These are phyloP conservation scores for Suillus americanus DNA, from an alignment of 768 basidiomycete species.

Conservation along the genomic window DNA sequence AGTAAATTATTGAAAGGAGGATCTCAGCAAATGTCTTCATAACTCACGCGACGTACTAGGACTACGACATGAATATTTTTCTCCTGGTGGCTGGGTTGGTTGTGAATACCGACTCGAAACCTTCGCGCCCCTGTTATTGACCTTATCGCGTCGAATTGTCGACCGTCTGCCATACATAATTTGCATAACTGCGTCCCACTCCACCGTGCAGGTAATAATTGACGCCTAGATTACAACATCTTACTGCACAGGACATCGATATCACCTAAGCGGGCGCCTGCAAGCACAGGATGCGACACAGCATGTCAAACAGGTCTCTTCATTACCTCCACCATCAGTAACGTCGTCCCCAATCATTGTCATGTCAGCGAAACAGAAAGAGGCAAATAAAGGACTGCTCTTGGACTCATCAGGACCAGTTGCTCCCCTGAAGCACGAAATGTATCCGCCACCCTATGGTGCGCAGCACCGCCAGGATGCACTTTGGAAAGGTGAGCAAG, in stretches of 20 bases:
- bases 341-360: neutral
- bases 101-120: too few relatives aligned
- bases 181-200: too few relatives aligned
- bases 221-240: neutral
- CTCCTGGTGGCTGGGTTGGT: too few relatives aligned
- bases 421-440: too few relatives aligned
- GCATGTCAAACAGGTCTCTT: neutral
- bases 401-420: neutral
- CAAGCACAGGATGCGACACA: neutral
- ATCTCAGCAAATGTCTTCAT: too few relatives aligned
- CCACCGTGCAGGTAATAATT: neutral
- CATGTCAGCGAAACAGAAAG: neutral
- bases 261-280: neutral
- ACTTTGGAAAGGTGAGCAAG: neutral
- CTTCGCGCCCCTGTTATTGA: too few relatives aligned
- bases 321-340: neutral
- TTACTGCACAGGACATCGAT: neutral
- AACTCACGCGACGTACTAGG: too few relatives aligned
- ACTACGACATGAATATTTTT: too few relatives aligned
- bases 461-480: conserved; percentile 2
- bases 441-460: neutral
- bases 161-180: too few relatives aligned
- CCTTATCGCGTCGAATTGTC: too few relatives aligned
- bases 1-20: too few relatives aligned
- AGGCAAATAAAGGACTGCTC: neutral